Evolutionary conservation across 805 yeast species (phyloP).

Genomic region (Brettanomyces naardenensis): DNA sequence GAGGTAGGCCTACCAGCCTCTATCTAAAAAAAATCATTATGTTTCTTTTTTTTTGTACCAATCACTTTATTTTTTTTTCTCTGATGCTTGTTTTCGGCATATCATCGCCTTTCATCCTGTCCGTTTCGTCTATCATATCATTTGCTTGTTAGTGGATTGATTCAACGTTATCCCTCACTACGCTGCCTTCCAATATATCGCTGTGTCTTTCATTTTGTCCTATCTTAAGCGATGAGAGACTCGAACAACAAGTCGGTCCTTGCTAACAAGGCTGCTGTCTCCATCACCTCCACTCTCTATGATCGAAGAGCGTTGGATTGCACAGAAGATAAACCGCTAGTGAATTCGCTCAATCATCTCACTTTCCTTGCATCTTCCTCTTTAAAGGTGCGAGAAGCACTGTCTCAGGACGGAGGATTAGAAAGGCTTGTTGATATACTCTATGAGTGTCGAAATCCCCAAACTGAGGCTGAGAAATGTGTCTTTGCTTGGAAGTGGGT

Average conservation of each 20-base stretch:
- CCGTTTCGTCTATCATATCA: too few relatives aligned
- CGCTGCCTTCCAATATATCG: too few relatives aligned
- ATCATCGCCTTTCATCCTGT: too few relatives aligned
- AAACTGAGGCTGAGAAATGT: constrained; percentile 33
- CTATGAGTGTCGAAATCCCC: constrained; percentile 58
- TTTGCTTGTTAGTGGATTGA: too few relatives aligned
- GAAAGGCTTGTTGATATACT: constrained; percentile 81
- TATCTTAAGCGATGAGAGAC: constrained; percentile 66
- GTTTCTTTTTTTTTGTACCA: too few relatives aligned
- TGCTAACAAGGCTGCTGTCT: constrained; percentile 84
- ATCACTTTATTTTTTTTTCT: too few relatives aligned
- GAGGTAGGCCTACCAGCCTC: too few relatives aligned
- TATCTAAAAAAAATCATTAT: too few relatives aligned
- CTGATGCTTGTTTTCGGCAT: too few relatives aligned
- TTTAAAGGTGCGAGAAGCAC: constrained; percentile 83
- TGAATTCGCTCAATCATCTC: constrained; percentile 84
- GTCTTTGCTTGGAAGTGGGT: constrained; percentile 95
- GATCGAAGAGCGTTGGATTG: constrained; percentile 91
- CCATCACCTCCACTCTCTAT: constrained; percentile 80
- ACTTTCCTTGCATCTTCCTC: constrained; percentile 82
- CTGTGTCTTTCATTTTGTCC: neutral
- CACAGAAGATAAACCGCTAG: constrained; percentile 81
- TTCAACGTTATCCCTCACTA: too few relatives aligned
- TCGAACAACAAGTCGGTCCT: constrained; percentile 74
- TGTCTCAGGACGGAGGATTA: constrained; percentile 84